Conservation (phyloP, 352 stramenopile genomes). For the Phytophthora pisi region DNA sequence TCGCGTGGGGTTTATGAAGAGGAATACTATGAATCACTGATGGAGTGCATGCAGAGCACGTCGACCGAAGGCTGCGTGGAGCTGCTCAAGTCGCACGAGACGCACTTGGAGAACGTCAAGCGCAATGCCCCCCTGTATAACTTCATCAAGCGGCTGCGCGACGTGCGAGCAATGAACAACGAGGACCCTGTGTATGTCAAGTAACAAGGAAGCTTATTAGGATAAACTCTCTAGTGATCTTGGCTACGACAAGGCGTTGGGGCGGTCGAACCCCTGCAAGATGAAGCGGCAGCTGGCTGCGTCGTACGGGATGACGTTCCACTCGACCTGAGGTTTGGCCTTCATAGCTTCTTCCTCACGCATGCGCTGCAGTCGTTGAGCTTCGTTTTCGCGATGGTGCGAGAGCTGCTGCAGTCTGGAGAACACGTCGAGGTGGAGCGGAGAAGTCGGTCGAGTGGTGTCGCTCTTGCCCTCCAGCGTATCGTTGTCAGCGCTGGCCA, state of each 20-base stretch:
- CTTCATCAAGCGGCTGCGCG: constrained; percentile 57
- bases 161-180: constrained; percentile 49
- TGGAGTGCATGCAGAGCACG: constrained; percentile 69
- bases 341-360: constrained; percentile 10
- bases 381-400: constrained; percentile 22
- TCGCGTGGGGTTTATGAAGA: constrained; percentile 79
- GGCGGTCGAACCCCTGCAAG: constrained; percentile 48
- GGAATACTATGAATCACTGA: constrained; percentile 74
- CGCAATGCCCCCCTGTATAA: constrained; percentile 51
- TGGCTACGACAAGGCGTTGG: constrained; percentile 22
- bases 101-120: constrained; percentile 57
- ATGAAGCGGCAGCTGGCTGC: constrained; percentile 46
- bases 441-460: constrained; percentile 5
- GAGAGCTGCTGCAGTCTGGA: constrained; percentile 39
- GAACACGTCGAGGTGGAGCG: constrained; percentile 34
- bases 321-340: constrained; percentile 23
- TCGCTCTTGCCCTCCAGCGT: neutral
- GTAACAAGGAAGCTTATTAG: constrained; percentile 16
- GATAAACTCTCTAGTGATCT: neutral
- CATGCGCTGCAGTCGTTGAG: constrained; percentile 7
- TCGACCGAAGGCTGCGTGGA: constrained; percentile 57
- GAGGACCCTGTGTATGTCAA: constrained; percentile 41
- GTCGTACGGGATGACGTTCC: constrained; percentile 47
- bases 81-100: constrained; percentile 71
- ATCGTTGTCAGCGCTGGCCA: neutral